These are phyloP conservation scores for Pythium guiyangense DNA, from an alignment of 352 stramenopile species.

Conservation along the genomic window DNA sequence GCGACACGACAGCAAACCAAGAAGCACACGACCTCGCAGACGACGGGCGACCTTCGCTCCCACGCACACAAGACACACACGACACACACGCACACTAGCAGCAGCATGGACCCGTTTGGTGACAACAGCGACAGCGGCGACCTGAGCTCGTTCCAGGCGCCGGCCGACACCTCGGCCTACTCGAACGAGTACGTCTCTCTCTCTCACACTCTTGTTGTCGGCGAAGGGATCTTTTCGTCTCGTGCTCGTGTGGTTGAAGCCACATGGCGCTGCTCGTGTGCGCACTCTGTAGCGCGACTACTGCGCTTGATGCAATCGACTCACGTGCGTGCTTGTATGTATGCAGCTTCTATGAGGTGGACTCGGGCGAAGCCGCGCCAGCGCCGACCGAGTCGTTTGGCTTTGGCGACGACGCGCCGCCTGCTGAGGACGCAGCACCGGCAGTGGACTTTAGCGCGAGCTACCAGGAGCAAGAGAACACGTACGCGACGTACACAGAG, in stretches of 20 bases:
- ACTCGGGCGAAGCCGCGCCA: constrained; percentile 23
- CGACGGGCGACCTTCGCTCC: too few relatives aligned
- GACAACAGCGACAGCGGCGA: constrained; percentile 35
- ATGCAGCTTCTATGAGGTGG: constrained; percentile 67
- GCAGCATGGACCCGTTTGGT: constrained; percentile 67
- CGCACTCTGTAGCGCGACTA: neutral
- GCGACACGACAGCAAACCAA: constrained; percentile 5
- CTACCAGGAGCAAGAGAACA: constrained; percentile 16
- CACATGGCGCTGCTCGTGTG: neutral
- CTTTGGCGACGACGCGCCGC: constrained; percentile 8
- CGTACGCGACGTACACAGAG: constrained; percentile 15
- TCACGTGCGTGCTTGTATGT: neutral
- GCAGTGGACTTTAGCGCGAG: constrained; percentile 20
- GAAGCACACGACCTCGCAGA: neutral
- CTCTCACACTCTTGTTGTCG: too few relatives aligned
- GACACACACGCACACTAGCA: too few relatives aligned
- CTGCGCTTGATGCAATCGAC: too few relatives aligned
- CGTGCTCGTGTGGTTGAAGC: neutral
- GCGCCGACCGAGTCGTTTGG: constrained; percentile 8
- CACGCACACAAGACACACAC: too few relatives aligned
- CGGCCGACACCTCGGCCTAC: constrained; percentile 29
- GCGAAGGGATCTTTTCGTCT: neutral
- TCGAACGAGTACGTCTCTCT: constrained; percentile 45
- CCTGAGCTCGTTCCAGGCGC: constrained; percentile 58
- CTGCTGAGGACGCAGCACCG: constrained; percentile 10